Base-by-base conservation (phyloP, 768 basidiomycete species). In the Boletellus sp. region DNA sequence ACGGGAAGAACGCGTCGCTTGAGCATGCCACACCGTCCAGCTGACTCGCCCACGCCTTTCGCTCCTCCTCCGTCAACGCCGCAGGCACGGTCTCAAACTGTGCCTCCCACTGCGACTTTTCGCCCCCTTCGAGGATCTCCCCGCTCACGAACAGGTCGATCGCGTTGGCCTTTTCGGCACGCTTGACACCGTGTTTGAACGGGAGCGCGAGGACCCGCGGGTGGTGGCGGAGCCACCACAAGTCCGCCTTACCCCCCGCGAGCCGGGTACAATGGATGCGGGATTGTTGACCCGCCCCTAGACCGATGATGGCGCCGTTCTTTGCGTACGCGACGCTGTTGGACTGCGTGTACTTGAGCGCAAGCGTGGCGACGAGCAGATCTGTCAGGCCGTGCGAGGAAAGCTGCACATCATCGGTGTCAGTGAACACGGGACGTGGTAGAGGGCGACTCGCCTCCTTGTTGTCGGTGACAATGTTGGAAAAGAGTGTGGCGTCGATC, bases 1-100 rank as follows among this genome's bases (percentile, higher is more conserved):
- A 98, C 16, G 96, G 96, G 93, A 98, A 98, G 80, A 99, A 99
- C 44, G 95, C 96, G 58, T 99, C 96, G 53, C 91, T 94, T 28
- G 90, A 90, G 71, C 96, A 95, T 6, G 89, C 84, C 44, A 98
- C 95, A 19, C 83, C 89, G 52, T 86, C 84, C 49, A 98, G 73
- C 72, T 85, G 73, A 40, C 59, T 69, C 44, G 81, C 81, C 81
- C 93, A 94, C 45, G 80, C 79, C 62, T 75, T 80, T 66, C 80
- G 85, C 71, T 96, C 94, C 52, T 76, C 75, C 15, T 73, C 77
- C 15, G 71, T 80, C 55, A 99, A 72, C 16, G 84, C 74, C 53
- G 69, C 72, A 1, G 94, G 90, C 4, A 80, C 67, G 11, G 67
- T 75, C 55, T 90, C 90, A 60, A 99, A 99, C 55, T 91, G 71